These are phyloP conservation scores for Beauveria australis DNA, from an alignment of 2,329 filamentous ascomycete genomes.

Conservation along the genomic window DNA sequence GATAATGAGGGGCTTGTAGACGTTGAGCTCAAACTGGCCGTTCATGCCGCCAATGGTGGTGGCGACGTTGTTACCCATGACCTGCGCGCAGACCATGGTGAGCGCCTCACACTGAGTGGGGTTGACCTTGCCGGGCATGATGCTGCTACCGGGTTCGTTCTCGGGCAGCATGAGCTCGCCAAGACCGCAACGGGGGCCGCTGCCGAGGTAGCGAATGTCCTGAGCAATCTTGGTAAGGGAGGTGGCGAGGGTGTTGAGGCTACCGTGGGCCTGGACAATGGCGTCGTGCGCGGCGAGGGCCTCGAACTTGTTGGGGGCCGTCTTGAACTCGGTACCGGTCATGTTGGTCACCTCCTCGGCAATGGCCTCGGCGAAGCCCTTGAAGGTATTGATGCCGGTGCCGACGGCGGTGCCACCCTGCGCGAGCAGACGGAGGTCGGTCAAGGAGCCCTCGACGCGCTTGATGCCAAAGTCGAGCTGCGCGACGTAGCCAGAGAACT, in stretches of 20 bases:
- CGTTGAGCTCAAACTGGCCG: conserved; percentile 97
- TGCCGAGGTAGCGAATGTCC: conserved; percentile 94
- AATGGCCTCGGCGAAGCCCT: conserved; percentile 89
- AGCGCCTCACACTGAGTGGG: conserved; percentile 96
- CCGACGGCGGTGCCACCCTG: conserved; percentile 96
- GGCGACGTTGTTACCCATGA: conserved; percentile 94
- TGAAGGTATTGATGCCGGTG: conserved; percentile 94
- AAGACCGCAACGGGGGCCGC: conserved; percentile 88
- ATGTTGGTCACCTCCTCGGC: conserved; percentile 85
- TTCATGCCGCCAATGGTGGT: conserved; percentile 92
- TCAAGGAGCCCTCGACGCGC: conserved; percentile 74
- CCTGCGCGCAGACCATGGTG: conserved; percentile 96
- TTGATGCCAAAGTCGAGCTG: conserved; percentile 88
- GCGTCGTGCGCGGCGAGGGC: conserved; percentile 92
- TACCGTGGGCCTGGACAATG: conserved; percentile 86
- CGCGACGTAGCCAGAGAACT: conserved; percentile 95
- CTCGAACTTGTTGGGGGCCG: conserved; percentile 98
- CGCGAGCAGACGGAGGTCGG: conserved; percentile 77
- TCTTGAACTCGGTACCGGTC: conserved; percentile 89
- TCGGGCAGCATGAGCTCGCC: conserved; percentile 90
- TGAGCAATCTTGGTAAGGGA: conserved; percentile 98
- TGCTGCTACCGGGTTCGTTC: conserved; percentile 95
- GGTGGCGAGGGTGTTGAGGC: conserved; percentile 83
- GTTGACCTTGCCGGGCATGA: conserved; percentile 99
- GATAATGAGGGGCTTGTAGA: conserved; percentile 97